Base-by-base conservation (phyloP, 306 rosid genomes). In the Macrotyloma uniflorum region DNA sequence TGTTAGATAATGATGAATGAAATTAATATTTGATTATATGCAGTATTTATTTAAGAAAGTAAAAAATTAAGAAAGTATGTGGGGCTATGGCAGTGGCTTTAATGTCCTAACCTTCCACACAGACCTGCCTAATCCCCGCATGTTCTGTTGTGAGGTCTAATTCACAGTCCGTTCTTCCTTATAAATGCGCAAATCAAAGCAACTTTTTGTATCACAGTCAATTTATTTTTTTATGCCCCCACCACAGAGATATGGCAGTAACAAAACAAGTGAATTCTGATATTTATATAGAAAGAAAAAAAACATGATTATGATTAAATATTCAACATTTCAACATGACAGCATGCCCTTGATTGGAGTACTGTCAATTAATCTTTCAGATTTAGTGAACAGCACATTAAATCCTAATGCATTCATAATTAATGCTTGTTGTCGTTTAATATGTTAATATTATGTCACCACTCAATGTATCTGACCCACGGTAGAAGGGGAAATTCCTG, bases 401-500 rank as follows among this genome's bases (percentile, higher is more conserved):
- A 45, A 8, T 45, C 30, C 5, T 69, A 15, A 7, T 66, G 40
- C 47, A n/a, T 35, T 24, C 46, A 40, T 40, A 68, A 30, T 78
- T 19, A 57, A 57, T 43, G 77, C 61, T 14, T 45, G 42, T 20
- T 5, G 3, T 40, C 8, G 18, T 42, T 19, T 55, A 40, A 9
- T 12, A 38, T 53, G 47, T 66, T 24, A 38, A 38, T 38, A 67
- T 9, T 35, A 40, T 67, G 26, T 67, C 46, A 26, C 38, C 50
- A 43, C 53, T 67, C 33, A 55, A 38, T 68, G 75, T 19, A 42
- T 57, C 50, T 55, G 49, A 30, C 36, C 8, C 36, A 55, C 11
- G 33, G 80, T 5, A 47, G 30, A 28, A 57, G 14, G 23, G 36
- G 19, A 54, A 74, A 46, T 57, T 66, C 70, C 35, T 80, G 67